phyloP scores from a whole-genome alignment of 176 grass and related monocot genomes.

The Hyparrhenia diplandra region DNA sequence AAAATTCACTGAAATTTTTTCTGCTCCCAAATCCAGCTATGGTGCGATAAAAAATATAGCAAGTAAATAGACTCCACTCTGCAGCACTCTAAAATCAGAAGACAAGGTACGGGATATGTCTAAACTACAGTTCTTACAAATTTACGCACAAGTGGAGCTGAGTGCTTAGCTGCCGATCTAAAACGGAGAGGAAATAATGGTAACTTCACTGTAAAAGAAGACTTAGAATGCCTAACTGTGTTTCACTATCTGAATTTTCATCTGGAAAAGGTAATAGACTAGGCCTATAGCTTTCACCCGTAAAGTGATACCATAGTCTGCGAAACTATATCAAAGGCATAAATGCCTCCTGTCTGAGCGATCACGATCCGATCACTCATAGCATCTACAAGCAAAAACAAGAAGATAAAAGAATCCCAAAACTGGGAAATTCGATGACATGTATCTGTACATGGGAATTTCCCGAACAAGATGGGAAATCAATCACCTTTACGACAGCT shows the following conservation, averaged over 20 bases:
- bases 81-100: constrained; percentile 2
- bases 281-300: constrained; percentile 13
- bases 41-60: constrained; percentile 2
- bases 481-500: background rate
- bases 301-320: constrained; percentile 15
- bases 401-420: background rate
- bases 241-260: background rate
- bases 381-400: constrained; percentile 9
- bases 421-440: too few relatives aligned
- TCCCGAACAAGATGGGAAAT: too few relatives aligned
- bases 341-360: constrained; percentile 11
- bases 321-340: background rate
- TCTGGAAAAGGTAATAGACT: background rate
- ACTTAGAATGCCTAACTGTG: constrained; percentile 2
- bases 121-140: background rate
- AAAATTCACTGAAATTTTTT: background rate
- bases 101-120: background rate
- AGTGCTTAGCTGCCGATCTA: background rate
- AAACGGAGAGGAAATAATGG: constrained; percentile 4
- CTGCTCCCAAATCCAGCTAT: background rate
- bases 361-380: background rate
- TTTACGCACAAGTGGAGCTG: background rate
- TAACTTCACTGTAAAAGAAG: background rate
- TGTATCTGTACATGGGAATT: too few relatives aligned
- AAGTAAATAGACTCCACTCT: too few relatives aligned